Evolutionary conservation across 164 flowering plant genomes (phyloP).

Genomic region (Hamamelis virginiana): DNA sequence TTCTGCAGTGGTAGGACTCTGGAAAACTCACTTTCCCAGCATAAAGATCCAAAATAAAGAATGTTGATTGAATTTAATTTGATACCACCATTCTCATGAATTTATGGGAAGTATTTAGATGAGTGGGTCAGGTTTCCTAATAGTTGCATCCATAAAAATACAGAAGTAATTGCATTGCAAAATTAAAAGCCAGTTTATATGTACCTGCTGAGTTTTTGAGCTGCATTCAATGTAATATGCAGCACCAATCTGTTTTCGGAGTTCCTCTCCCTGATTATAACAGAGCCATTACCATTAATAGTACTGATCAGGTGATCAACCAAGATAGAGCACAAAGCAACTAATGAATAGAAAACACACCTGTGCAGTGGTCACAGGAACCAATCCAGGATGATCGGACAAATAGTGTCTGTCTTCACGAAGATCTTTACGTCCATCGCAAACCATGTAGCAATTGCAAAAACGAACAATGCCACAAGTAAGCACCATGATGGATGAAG

Average conservation of each 20-base stretch:
- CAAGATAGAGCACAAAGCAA: slow-evolving; percentile 3
- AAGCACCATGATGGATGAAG: background rate
- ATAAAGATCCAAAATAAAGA: background rate
- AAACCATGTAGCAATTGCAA: slow-evolving; percentile 3
- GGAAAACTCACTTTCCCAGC: background rate
- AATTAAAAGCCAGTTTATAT: background rate
- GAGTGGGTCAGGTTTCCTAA: background rate
- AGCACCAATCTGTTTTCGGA: slow-evolving; percentile 91
- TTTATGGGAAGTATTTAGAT: background rate
- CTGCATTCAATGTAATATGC: slow-evolving; percentile 91
- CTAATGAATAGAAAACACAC: slow-evolving; percentile 30
- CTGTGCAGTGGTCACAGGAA: slow-evolving; percentile 87
- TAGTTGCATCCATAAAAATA: background rate
- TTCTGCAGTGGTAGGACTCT: background rate
- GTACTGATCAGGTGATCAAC: slow-evolving; percentile 1
- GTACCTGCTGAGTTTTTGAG: slow-evolving; percentile 99
- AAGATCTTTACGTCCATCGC: slow-evolving; percentile 57
- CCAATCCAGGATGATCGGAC: slow-evolving; percentile 92
- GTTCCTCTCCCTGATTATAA: slow-evolving; percentile 86
- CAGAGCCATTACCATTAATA: background rate
- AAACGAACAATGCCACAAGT: background rate
- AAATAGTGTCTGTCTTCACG: slow-evolving; percentile 92
- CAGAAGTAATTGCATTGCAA: background rate
- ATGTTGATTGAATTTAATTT: background rate
- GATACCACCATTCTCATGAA: background rate